Evolutionary conservation across 116 monocot genomes (phyloP).

Genomic region (Zostera marina): DNA sequence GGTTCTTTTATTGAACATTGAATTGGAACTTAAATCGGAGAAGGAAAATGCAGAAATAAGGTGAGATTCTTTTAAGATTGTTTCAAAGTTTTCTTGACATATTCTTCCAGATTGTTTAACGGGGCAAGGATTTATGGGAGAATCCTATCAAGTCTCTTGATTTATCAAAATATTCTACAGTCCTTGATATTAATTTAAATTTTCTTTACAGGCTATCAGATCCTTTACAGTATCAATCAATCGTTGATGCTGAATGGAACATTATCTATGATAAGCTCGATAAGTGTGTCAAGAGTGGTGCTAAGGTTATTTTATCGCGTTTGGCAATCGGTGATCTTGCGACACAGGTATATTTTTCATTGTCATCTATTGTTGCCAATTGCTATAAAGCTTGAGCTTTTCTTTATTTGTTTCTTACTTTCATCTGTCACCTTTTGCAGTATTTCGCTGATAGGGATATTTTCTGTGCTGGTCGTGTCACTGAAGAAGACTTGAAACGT

Average conservation of each 20-base stretch:
- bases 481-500: conserved; percentile 92
- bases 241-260: conserved; percentile 99
- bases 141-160: background rate
- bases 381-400: background rate
- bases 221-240: conserved; percentile 88
- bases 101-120: background rate
- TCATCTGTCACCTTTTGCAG: conserved; percentile 21
- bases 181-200: background rate
- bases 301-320: conserved; percentile 83
- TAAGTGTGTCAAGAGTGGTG: conserved; percentile 89
- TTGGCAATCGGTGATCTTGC: conserved; percentile 98
- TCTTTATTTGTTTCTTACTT: background rate
- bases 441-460: conserved; percentile 98
- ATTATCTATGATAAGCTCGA: conserved; percentile 99
- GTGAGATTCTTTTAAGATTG: conserved; percentile 12
- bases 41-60: conserved; percentile 99
- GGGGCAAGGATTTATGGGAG: background rate
- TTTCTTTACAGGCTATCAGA: conserved; percentile 55
- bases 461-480: conserved; percentile 93
- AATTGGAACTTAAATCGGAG: conserved; percentile 91
- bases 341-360: conserved; percentile 59
- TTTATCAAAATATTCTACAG: background rate
- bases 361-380: background rate
- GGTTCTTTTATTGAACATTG: conserved; percentile 91
- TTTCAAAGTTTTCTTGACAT: background rate